Evolutionary conservation across 768 basidiomycete genomes (phyloP).

Genomic region (Leccinellum rugosiceps): DNA sequence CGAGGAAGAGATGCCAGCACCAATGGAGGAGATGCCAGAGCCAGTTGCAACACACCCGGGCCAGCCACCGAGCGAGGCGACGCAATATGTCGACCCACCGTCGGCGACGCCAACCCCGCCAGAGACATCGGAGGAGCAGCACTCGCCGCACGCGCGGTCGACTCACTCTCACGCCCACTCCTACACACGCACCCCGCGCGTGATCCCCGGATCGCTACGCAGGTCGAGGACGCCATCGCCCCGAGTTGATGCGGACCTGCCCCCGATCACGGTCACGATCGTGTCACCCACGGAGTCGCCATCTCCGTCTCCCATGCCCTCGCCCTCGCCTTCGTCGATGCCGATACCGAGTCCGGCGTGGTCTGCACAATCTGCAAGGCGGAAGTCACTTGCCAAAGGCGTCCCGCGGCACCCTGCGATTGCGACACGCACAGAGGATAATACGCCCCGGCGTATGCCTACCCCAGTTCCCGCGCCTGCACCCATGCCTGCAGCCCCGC

Average conservation of each 20-base stretch:
- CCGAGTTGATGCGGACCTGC: neutral
- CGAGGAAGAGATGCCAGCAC: neutral
- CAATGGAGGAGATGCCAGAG: neutral
- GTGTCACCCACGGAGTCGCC: constrained; percentile 17
- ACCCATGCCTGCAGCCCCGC: neutral
- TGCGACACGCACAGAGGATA: neutral
- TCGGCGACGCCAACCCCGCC: constrained; percentile 3
- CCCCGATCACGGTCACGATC: constrained; percentile 11
- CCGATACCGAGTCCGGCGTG: neutral
- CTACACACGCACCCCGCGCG: neutral
- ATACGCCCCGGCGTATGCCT: neutral
- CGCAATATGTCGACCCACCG: constrained; percentile 13
- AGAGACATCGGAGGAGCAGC: constrained; percentile 20
- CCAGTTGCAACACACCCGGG: neutral
- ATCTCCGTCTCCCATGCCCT: neutral
- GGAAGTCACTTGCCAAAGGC: neutral
- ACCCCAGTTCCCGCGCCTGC: neutral
- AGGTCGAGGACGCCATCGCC: neutral
- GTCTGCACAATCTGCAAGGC: constrained; percentile 4
- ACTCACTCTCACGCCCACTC: neutral
- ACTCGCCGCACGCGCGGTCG: constrained; percentile 13
- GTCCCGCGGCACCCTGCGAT: neutral
- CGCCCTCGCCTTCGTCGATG: neutral
- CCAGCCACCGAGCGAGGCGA: constrained; percentile 2
- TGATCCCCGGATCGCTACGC: constrained; percentile 1